These are phyloP conservation scores for Alternaria rosae DNA, from an alignment of 2,329 filamentous ascomycete species.

Conservation along the genomic window DNA sequence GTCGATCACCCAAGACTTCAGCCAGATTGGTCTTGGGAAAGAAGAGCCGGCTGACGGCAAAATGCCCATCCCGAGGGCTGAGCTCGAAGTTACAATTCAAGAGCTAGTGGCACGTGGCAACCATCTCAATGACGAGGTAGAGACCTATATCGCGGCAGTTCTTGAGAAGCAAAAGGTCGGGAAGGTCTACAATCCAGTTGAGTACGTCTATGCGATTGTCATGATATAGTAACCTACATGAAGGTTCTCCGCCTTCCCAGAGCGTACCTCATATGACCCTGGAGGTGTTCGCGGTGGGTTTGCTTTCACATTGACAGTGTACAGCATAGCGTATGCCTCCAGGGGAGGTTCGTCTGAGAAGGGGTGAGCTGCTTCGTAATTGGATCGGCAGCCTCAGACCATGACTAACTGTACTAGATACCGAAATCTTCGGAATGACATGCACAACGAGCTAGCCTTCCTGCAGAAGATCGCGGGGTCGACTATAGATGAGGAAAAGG, in stretches of 20 bases:
- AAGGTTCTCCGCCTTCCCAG: background rate
- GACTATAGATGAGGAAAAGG: conserved; percentile 37
- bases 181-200: conserved; percentile 48
- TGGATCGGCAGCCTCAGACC: background rate
- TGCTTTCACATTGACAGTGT: background rate
- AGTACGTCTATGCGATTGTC: conserved; percentile 19
- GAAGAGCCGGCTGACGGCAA: conserved; percentile 9
- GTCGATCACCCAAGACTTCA: conserved; percentile 15
- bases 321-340: background rate
- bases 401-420: background rate
- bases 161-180: conserved; percentile 39
- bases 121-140: conserved; percentile 51
- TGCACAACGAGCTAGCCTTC: conserved; percentile 46
- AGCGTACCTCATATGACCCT: background rate
- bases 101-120: conserved; percentile 50
- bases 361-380: background rate
- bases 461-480: conserved; percentile 38
- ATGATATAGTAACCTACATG: background rate
- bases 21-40: conserved; percentile 17
- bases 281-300: background rate
- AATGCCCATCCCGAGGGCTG: conserved; percentile 10
- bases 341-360: background rate
- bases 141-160: conserved; percentile 49
- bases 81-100: conserved; percentile 35
- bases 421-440: conserved; percentile 42